phyloP scores from a whole-genome alignment of 768 basidiomycete genomes.

The Tremella yokohamensis region DNA sequence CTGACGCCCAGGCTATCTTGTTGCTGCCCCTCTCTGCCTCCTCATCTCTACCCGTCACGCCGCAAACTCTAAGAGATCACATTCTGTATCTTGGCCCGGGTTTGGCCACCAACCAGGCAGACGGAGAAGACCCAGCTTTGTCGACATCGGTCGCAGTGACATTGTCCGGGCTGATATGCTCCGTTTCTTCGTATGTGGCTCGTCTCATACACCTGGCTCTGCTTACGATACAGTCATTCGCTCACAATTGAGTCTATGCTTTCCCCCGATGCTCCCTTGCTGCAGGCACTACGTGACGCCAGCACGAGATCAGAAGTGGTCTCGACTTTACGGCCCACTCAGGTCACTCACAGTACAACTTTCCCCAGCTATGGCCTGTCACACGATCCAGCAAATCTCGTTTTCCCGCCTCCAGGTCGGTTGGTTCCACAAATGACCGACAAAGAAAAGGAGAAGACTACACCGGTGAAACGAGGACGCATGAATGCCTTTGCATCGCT shows the following conservation, averaged over 20 bases:
- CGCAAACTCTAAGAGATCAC: slow-evolving; percentile 80
- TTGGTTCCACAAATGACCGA: slow-evolving; percentile 52
- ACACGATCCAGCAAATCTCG: slow-evolving; percentile 50
- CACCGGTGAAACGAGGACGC: slow-evolving; percentile 49
- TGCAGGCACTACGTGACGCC: slow-evolving; percentile 34
- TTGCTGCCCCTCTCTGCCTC: slow-evolving; percentile 66
- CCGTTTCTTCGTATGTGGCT: no score
- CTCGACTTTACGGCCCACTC: slow-evolving; percentile 32
- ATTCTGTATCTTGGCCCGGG: slow-evolving; percentile 54
- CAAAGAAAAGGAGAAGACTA: slow-evolving; percentile 55
- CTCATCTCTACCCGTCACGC: slow-evolving; percentile 60
- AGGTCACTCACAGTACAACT: slow-evolving; percentile 3
- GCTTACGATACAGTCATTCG: slow-evolving; percentile 38
- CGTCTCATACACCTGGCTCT: no score
- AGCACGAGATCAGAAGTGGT: slow-evolving; percentile 24
- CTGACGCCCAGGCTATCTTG: slow-evolving; percentile 63
- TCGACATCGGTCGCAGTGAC: slow-evolving; percentile 58
- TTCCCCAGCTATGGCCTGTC: slow-evolving; percentile 53
- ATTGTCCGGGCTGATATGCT: slow-evolving; percentile 77
- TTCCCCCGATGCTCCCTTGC: slow-evolving; percentile 44
- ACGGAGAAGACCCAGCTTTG: slow-evolving; percentile 34
- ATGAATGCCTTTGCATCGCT: slow-evolving; percentile 77
- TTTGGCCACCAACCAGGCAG: slow-evolving; percentile 21
- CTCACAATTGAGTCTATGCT: slow-evolving; percentile 56
- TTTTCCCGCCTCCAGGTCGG: slow-evolving; percentile 50